Evolutionary conservation across 441 rosid genomes (phyloP).

Genomic region (Aleurites moluccanus): DNA sequence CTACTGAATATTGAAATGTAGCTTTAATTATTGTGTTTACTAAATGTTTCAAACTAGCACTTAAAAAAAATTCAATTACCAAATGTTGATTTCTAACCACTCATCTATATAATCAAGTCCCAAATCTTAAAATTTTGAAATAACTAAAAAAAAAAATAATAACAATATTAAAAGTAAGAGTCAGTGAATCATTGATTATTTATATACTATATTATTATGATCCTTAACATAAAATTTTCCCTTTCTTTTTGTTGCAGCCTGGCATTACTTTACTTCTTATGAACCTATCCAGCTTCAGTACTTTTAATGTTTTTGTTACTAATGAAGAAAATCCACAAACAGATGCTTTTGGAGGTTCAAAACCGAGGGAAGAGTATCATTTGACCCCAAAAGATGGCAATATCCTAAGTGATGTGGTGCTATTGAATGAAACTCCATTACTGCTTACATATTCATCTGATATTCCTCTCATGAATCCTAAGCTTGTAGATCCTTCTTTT

Average conservation of each 20-base stretch:
- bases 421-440: constrained; percentile 48
- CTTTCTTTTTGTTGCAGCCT: constrained; percentile 24
- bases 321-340: constrained; percentile 22
- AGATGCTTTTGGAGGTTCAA: not conserved
- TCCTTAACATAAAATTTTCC: not conserved
- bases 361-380: constrained; percentile 52
- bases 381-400: constrained; percentile 51
- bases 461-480: constrained; percentile 46
- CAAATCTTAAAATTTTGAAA: no score
- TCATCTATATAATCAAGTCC: no score
- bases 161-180: no score
- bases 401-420: constrained; percentile 45
- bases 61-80: no score
- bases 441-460: constrained; percentile 30
- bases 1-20: no score
- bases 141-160: no score
- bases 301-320: constrained; percentile 30
- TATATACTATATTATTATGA: not conserved
- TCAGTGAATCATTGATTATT: no score
- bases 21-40: no score
- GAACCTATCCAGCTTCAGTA: constrained; percentile 40
- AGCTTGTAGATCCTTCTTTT: constrained; percentile 29
- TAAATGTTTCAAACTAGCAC: no score
- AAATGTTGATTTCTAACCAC: no score
- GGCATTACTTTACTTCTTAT: constrained; percentile 48